Percentiles rank a stretch among this genome's conserved stretches.
These are phyloP conservation scores for Cyclostephanos invisitatus DNA, from an alignment of 108 stramenopile genomes.

Conservation along the genomic window DNA sequence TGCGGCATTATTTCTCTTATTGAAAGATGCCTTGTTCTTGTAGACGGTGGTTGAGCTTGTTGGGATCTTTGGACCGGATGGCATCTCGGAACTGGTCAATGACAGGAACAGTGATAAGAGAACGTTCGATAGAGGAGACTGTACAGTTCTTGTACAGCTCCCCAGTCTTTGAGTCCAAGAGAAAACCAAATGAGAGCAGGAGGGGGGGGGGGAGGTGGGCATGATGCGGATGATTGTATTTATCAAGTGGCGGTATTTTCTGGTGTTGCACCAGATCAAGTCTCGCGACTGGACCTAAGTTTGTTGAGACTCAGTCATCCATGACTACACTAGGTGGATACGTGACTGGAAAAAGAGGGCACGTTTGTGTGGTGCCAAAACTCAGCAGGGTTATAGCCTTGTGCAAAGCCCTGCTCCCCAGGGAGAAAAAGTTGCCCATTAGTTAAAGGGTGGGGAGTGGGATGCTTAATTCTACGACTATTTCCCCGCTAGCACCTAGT, in stretches of 20 bases:
- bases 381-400: no score
- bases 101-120: constrained; percentile 1
- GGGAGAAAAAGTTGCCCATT: no score
- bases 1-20: constrained; percentile 9
- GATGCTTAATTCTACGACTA: no score
- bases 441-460: no score
- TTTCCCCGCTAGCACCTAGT: no score
- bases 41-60: constrained; percentile 18
- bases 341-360: no score
- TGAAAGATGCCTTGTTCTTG: constrained; percentile 17
- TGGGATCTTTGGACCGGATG: constrained; percentile 1
- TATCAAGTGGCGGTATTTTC: not conserved
- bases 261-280: no score
- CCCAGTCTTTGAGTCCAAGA: constrained; percentile 20
- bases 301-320: no score
- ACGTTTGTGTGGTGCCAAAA: no score
- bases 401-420: no score
- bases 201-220: not conserved
- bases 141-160: constrained; percentile 11
- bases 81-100: constrained; percentile 22
- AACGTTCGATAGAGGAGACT: not conserved
- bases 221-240: not conserved
- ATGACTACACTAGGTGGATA: no score
- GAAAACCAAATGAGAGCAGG: constrained; percentile 12
- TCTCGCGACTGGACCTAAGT: no score